Conservation (phyloP, 768 basidiomycete genomes). For the Paxillus involutus region DNA sequence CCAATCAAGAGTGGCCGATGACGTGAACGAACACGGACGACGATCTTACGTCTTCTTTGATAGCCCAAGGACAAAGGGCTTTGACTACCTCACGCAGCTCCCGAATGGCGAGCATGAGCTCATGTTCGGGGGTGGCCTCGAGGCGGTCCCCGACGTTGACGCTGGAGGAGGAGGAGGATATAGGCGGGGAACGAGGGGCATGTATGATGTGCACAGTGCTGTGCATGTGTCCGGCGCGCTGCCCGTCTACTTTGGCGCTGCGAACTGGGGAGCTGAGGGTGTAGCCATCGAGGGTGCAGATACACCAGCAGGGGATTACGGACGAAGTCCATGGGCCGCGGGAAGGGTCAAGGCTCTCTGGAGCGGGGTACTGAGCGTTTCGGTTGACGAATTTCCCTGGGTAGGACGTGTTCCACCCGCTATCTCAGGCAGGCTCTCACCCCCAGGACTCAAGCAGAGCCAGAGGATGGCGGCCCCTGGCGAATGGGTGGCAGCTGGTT, state of each 20-base stretch:
- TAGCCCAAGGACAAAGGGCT: slow-evolving; percentile 36
- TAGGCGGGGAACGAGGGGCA: slow-evolving; percentile 25
- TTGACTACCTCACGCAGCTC: slow-evolving; percentile 72
- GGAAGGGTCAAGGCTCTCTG: slow-evolving; percentile 57
- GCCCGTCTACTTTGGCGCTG: slow-evolving; percentile 50
- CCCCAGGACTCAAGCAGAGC: slow-evolving; percentile 2
- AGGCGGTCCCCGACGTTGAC: slow-evolving; percentile 17
- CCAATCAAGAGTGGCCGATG: slow-evolving; percentile 8
- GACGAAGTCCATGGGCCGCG: slow-evolving; percentile 31
- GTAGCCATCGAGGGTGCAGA: slow-evolving; percentile 10
- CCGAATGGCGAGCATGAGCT: slow-evolving; percentile 44
- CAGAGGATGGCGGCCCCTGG: slow-evolving; percentile 38
- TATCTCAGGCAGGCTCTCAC: slow-evolving; percentile 43
- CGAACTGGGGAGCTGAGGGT: slow-evolving; percentile 44
- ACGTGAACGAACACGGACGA: slow-evolving; percentile 33
- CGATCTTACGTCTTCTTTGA: slow-evolving; percentile 64
- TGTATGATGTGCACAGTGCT: slow-evolving; percentile 35
- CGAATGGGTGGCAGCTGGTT: slow-evolving; percentile 74
- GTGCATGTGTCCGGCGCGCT: slow-evolving; percentile 50
- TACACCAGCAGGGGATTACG: slow-evolving; percentile 9
- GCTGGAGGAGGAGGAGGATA: slow-evolving; percentile 13
- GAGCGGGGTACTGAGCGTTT: slow-evolving; percentile 65
- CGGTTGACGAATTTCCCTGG: slow-evolving; percentile 66
- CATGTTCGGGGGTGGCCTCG: slow-evolving; percentile 67
- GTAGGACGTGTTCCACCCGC: slow-evolving; percentile 58